Conservation (phyloP, 306 rosid genomes). For the Ormosia emarginata region DNA sequence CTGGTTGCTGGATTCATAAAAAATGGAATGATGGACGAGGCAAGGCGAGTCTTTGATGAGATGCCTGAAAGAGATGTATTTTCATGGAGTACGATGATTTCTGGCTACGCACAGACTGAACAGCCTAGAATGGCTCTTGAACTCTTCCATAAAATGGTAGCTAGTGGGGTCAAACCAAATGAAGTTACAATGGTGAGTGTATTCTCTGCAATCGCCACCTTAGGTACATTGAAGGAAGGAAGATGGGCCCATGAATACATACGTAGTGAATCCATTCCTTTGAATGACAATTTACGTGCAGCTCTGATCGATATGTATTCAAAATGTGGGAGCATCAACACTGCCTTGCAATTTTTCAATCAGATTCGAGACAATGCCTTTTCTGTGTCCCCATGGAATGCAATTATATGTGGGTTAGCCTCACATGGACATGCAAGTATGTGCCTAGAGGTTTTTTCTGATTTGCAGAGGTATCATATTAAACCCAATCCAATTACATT, state of each 20-base stretch:
- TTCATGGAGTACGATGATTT: constrained; percentile 85
- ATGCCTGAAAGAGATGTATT: constrained; percentile 83
- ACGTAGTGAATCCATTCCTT: constrained; percentile 47
- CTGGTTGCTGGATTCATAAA: constrained; percentile 66
- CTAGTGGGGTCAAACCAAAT: constrained; percentile 58
- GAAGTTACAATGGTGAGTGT: constrained; percentile 92
- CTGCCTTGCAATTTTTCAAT: constrained; percentile 63
- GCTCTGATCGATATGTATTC: constrained; percentile 89
- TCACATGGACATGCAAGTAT: constrained; percentile 70
- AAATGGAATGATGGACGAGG: constrained; percentile 58
- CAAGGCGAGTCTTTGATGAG: constrained; percentile 51
- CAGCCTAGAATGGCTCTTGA: constrained; percentile 69
- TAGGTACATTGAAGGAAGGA: constrained; percentile 71
- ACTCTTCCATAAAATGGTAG: constrained; percentile 70
- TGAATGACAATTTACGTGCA: constrained; percentile 74
- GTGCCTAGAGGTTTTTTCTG: constrained; percentile 66
- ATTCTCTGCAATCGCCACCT: constrained; percentile 74
- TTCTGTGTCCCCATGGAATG: constrained; percentile 86
- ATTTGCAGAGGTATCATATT: constrained; percentile 51
- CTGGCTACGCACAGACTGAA: constrained; percentile 73
- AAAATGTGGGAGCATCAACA: constrained; percentile 76
- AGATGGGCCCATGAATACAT: constrained; percentile 70
- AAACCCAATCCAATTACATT: constrained; percentile 79
- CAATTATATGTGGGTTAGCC: constrained; percentile 82
- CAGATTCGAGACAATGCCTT: constrained; percentile 44